A percentile compares a stretch with the other conserved stretches of the same genome.
Evolutionary conservation across 805 yeast genomes (phyloP).

Genomic region (Candida silvicultrix): DNA sequence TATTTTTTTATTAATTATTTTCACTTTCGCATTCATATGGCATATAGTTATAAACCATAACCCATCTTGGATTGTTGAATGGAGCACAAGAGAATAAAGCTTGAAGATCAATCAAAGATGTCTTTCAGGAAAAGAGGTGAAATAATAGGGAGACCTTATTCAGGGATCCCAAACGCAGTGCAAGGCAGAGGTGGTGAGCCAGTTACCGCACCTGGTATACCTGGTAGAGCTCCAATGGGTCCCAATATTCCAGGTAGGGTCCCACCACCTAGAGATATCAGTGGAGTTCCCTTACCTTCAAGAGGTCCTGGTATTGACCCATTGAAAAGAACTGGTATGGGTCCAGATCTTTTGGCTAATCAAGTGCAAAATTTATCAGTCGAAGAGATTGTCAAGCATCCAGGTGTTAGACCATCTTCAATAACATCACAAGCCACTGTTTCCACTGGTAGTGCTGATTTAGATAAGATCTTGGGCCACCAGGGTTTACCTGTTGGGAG

Average conservation of each 20-base stretch:
- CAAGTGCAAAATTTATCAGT: conserved; percentile 5
- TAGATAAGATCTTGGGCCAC: conserved; percentile 72
- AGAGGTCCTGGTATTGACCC: conserved; percentile 3
- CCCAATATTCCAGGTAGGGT: conserved; percentile 10
- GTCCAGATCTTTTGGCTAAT: conserved; percentile 1
- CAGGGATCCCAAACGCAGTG: conserved; percentile 13
- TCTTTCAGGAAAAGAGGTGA: conserved; percentile 58
- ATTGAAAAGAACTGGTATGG: not conserved
- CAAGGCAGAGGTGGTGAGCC: conserved; percentile 11
- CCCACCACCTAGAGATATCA: not conserved
- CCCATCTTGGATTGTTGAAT: not conserved
- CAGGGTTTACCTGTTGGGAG: conserved; percentile 81
- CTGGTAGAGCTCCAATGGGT: not conserved
- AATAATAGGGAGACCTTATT: conserved; percentile 23
- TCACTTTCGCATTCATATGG: not conserved
- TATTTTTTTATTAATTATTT: no score
- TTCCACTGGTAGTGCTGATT: conserved; percentile 73
- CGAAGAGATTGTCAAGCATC: conserved; percentile 23
- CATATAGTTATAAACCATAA: not conserved
- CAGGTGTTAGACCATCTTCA: conserved; percentile 68
- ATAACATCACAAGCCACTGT: conserved; percentile 67
- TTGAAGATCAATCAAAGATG: conserved; percentile 26
- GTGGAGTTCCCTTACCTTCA: not conserved
- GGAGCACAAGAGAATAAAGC: not conserved
- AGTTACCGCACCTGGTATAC: conserved; percentile 1